phyloP scores from a whole-genome alignment of 495 filamentous ascomycete species.

The Penicillium argentinense region DNA sequence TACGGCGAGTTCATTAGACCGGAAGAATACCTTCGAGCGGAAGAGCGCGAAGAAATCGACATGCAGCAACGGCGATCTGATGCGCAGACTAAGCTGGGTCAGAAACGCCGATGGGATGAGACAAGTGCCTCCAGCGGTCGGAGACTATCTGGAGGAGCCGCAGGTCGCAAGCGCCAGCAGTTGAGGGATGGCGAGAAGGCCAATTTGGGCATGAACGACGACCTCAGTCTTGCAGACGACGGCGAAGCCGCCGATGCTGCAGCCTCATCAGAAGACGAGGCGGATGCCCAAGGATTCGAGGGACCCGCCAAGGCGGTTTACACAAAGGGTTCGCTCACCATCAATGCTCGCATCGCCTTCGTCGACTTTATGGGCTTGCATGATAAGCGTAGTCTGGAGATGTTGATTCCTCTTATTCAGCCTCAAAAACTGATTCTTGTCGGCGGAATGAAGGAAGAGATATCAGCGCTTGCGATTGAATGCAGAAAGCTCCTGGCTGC shows the following conservation, averaged over 20 bases:
- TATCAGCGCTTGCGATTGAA: constrained; percentile 70
- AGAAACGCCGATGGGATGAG: constrained; percentile 93
- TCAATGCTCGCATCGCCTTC: constrained; percentile 75
- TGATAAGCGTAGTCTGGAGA: constrained; percentile 87
- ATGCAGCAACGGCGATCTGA: constrained; percentile 50
- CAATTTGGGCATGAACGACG: constrained; percentile 42
- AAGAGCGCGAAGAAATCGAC: constrained; percentile 85
- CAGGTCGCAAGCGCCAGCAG: constrained; percentile 46
- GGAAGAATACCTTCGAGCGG: constrained; percentile 90
- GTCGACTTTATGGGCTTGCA: constrained; percentile 92
- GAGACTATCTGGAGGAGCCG: constrained; percentile 30
- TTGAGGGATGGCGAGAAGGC: constrained; percentile 43
- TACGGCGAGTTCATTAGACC: constrained; percentile 91
- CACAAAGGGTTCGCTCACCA: constrained; percentile 55
- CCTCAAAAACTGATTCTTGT: constrained; percentile 91
- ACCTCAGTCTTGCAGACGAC: constrained; percentile 38
- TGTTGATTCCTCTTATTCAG: constrained; percentile 92
- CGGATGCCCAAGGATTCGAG: constrained; percentile 49
- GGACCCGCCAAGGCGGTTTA: constrained; percentile 76
- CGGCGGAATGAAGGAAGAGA: constrained; percentile 76
- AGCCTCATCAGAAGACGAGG: constrained; percentile 48
- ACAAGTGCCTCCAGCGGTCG: constrained; percentile 42
- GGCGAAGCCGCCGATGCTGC: constrained; percentile 46
- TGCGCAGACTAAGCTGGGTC: constrained; percentile 70
- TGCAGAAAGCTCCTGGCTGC: constrained; percentile 72